Evolutionary conservation across 306 rosid genomes (phyloP), one percentile per base, ranked within the genome.

Genomic region (Prunus campanulata): DNA sequence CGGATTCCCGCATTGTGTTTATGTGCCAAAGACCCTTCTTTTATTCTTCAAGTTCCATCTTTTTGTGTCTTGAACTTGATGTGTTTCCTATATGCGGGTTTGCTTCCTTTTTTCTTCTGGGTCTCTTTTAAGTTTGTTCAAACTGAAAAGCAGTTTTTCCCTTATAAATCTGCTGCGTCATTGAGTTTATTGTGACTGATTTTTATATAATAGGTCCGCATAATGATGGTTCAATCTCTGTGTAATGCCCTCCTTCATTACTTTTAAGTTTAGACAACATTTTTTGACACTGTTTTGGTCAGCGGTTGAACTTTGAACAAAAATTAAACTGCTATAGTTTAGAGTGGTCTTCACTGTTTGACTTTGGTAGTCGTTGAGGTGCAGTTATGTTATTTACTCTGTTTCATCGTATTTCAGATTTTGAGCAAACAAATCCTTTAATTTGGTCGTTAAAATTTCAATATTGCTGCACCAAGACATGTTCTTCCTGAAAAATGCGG

Each of bases 81-180:
- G 66, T 62, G 52, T 67, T 71, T 79, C 22, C 14, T 47, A 11
- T 47, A 11, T 61, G 59, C 66, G 63, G 81, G 39, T 67, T 66
- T 55, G 55, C 25, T 18, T 64, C 39, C 10, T 46, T 61, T 61
- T 30, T 16, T 46, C 32, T 20, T 64, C 71, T 32, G 72, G 72
- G 79, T 70, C 18, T 49, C 30, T 6, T 6, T 5, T n/a, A 25
- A 11, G 1, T 63, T 59, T 60, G 65, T 59, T 55, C 39, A 66
- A 66, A 56, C 56, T n/a, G 39, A 71, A 39, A 29, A 3, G 42
- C 29, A 15, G 18, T 6, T 59, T 44, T 73, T 30, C 61, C 64
- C 79, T 56, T 44, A 1, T 24, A 71, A 62, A 16, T 48, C 62
- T 35, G 77, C 67, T n/a, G 15, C 20, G 27, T n/a, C 66, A 11